These are phyloP conservation scores for Ascochyta viciae-villosae DNA, from an alignment of 2,329 filamentous ascomycete species.

Conservation along the genomic window DNA sequence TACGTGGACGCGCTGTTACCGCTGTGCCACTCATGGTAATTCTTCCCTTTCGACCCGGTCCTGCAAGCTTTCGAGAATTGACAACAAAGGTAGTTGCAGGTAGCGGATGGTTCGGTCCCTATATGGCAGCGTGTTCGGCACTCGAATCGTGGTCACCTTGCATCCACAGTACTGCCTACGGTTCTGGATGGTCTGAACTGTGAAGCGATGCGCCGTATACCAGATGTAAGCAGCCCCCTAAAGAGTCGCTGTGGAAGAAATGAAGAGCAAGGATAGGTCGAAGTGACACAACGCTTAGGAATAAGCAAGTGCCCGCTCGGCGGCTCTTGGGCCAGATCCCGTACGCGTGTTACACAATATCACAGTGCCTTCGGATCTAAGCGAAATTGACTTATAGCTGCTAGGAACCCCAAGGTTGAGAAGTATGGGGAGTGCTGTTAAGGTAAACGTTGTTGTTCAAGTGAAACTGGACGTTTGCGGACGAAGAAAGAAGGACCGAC, in stretches of 20 bases:
- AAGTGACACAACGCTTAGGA: slow-evolving; percentile 14
- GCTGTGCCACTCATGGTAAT: slow-evolving; percentile 33
- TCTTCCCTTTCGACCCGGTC: not conserved
- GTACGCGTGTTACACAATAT: slow-evolving; percentile 1
- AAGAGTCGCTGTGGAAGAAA: not conserved
- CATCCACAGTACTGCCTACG: not conserved
- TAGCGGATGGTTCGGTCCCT: not conserved
- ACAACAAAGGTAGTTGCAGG: not conserved
- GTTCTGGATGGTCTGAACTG: not conserved
- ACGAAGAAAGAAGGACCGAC: not conserved
- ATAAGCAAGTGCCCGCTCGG: slow-evolving; percentile 13
- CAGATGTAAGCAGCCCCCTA: not conserved
- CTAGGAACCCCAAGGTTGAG: not conserved
- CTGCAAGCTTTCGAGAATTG: too few species aligned
- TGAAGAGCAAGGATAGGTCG: not conserved
- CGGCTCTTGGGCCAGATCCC: not conserved
- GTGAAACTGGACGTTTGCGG: slow-evolving; percentile 5
- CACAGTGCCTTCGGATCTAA: slow-evolving; percentile 1
- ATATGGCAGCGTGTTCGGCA: not conserved
- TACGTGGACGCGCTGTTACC: slow-evolving; percentile 24
- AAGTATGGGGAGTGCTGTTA: not conserved
- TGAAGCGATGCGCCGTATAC: not conserved
- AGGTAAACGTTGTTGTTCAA: not conserved
- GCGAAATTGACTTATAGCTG: not conserved
- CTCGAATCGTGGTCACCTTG: not conserved